Base-by-base conservation (phyloP, 148 eudicot genomes). In the Simmondsia chinensis region DNA sequence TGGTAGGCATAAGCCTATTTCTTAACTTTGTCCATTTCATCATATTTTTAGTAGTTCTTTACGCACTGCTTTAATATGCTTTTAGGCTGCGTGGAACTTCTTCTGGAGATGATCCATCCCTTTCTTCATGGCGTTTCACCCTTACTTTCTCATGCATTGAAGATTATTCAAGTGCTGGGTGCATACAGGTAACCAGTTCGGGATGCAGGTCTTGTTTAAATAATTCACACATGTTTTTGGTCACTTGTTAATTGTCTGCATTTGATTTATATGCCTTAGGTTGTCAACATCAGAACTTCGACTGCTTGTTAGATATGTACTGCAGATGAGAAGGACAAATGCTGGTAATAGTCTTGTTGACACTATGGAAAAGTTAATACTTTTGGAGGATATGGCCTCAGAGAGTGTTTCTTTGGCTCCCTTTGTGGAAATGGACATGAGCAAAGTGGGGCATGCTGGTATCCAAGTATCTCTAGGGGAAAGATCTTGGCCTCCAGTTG, bases 401-500 rank as follows among this genome's bases (percentile, higher is more conserved):
- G 79, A 80, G 43, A 66, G 74, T 54, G 75, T 82, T 44, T 71
- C 99, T 38, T 69, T 82, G 49, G 99, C 96, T 47, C 96, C 99
- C 8, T 93, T 82, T 71, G 75, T 86, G 12, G 89, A 83, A 65
- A 86, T 93, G 94, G 86, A 86, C 78, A 86, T 82, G 96, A 77
- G 78, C 63, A 93, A 82, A 77, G 52, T 69, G 23, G 99, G 99
- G 20, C 86, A 86, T 82, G 96, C 94, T 51, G 79, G 87, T 37
- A 73, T 86, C 47, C 99, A 86, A 61, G 99, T 86, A 26, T 77
- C 99, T 30, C 57, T 93, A 25, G 99, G 99, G 47, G 99, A 93
- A 65, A 75, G 99, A 59, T 82, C 99, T 38, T 93, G 99, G 99
- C 99, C 99, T 64, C 99, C 99, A 39, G 87, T 80, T 60, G 99